These are phyloP conservation scores for Fusarium sacchari DNA, from an alignment of 2,329 filamentous ascomycete species.

Conservation along the genomic window DNA sequence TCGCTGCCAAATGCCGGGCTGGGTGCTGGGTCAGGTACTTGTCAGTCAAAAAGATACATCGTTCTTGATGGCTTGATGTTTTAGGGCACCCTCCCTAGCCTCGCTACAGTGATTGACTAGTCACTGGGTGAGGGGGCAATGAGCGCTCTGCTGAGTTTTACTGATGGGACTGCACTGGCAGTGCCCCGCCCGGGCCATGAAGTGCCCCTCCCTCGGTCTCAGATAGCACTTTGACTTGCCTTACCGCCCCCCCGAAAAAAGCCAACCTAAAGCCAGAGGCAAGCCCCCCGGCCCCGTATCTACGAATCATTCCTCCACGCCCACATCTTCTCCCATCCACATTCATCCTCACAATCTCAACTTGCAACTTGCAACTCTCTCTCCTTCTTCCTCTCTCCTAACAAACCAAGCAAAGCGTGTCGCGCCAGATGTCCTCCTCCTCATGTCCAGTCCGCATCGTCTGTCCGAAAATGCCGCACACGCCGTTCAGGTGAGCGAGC, in stretches of 20 bases:
- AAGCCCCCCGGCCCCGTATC: slow-evolving; percentile 28
- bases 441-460: slow-evolving; percentile 65
- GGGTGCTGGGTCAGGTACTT: slow-evolving; percentile 26
- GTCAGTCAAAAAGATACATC: slow-evolving; percentile 28
- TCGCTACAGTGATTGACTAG: background rate
- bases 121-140: background rate
- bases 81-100: slow-evolving; percentile 8
- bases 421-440: slow-evolving; percentile 65
- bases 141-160: background rate
- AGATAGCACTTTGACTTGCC: slow-evolving; percentile 27
- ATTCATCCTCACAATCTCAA: slow-evolving; percentile 30
- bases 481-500: slow-evolving; percentile 56
- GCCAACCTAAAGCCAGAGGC: background rate
- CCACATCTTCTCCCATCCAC: slow-evolving; percentile 37
- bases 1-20: slow-evolving; percentile 21
- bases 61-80: background rate
- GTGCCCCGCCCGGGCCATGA: slow-evolving; percentile 28
- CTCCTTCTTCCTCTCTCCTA: slow-evolving; percentile 20
- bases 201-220: slow-evolving; percentile 20
- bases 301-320: slow-evolving; percentile 49
- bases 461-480: slow-evolving; percentile 66
- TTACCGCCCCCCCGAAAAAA: slow-evolving; percentile 21
- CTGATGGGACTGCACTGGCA: slow-evolving; percentile 10
- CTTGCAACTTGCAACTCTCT: slow-evolving; percentile 28
- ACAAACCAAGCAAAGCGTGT: slow-evolving; percentile 30